These are phyloP conservation scores for Trichoderma brevicompactum DNA, from an alignment of 2,329 filamentous ascomycete species.

Conservation along the genomic window DNA sequence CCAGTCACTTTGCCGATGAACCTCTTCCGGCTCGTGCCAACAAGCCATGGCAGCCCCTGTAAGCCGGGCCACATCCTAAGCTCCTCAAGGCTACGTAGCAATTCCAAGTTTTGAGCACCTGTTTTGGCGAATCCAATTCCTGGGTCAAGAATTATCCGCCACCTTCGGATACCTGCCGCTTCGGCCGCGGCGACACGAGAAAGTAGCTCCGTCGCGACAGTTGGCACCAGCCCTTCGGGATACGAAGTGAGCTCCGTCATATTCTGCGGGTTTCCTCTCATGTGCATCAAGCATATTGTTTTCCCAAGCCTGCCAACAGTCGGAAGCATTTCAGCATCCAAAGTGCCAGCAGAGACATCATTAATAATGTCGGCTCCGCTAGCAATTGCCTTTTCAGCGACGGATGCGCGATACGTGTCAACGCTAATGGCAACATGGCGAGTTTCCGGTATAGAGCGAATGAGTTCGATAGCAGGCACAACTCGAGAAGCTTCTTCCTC, in stretches of 20 bases:
- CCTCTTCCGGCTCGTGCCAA: constrained; percentile 85
- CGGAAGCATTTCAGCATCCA: constrained; percentile 81
- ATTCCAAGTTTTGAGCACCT: constrained; percentile 75
- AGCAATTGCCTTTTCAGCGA: constrained; percentile 74
- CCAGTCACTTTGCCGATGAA: constrained; percentile 87
- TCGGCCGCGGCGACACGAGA: constrained; percentile 74
- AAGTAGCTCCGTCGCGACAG: constrained; percentile 69
- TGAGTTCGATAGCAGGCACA: constrained; percentile 74
- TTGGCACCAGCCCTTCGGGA: constrained; percentile 66
- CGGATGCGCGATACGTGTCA: constrained; percentile 87
- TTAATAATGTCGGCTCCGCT: constrained; percentile 93
- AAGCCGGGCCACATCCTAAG: constrained; percentile 68
- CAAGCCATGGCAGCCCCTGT: constrained; percentile 78
- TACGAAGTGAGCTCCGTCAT: constrained; percentile 76
- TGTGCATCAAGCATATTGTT: constrained; percentile 87
- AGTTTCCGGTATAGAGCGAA: constrained; percentile 69
- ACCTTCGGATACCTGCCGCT: constrained; percentile 80
- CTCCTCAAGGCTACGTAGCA: constrained; percentile 70
- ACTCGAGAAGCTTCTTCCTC: constrained; percentile 79
- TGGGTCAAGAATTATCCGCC: constrained; percentile 94
- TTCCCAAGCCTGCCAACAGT: constrained; percentile 78
- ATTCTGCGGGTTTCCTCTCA: constrained; percentile 83
- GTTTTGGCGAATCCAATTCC: constrained; percentile 94
- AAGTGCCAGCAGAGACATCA: constrained; percentile 81
- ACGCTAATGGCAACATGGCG: constrained; percentile 75